These are phyloP conservation scores for Nicotiana otophora DNA, from an alignment of 257 asterid species.

Conservation along the genomic window DNA sequence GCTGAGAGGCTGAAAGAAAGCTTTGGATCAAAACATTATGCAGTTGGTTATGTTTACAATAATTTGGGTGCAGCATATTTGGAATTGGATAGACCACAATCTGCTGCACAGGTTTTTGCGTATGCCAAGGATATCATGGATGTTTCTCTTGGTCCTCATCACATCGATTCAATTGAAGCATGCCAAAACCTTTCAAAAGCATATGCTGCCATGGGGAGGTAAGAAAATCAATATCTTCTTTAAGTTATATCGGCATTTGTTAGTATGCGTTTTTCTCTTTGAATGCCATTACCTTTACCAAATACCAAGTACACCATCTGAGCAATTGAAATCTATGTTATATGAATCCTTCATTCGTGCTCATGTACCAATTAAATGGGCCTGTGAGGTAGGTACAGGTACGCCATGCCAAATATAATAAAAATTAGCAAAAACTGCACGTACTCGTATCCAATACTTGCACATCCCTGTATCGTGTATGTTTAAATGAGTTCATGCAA, in stretches of 20 bases:
- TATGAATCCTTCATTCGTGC: neutral
- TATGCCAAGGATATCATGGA: slow-evolving; percentile 87
- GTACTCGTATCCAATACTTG: neutral
- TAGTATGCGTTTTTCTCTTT: neutral
- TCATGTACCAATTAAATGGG: neutral
- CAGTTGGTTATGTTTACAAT: slow-evolving; percentile 81
- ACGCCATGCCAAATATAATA: neutral
- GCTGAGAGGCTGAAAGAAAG: slow-evolving; percentile 92
- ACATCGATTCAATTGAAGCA: slow-evolving; percentile 74
- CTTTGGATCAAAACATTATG: slow-evolving; percentile 80
- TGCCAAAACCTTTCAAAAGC: slow-evolving; percentile 89
- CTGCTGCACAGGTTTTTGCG: slow-evolving; percentile 93
- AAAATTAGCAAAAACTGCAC: neutral
- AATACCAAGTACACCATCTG: neutral
- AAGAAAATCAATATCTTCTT: neutral
- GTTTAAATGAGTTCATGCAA: neutral
- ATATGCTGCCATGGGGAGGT: slow-evolving; percentile 89
- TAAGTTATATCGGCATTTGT: neutral
- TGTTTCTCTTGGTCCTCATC: slow-evolving; percentile 89
- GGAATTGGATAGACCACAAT: slow-evolving; percentile 83
- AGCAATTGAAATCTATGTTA: neutral
- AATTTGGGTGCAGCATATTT: slow-evolving; percentile 88
- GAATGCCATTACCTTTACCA: neutral
- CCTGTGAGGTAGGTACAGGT: neutral
- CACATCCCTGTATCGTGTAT: neutral